phyloP scores from a whole-genome alignment of 257 asterid genomes.

The Nicotiana benthamiana region DNA sequence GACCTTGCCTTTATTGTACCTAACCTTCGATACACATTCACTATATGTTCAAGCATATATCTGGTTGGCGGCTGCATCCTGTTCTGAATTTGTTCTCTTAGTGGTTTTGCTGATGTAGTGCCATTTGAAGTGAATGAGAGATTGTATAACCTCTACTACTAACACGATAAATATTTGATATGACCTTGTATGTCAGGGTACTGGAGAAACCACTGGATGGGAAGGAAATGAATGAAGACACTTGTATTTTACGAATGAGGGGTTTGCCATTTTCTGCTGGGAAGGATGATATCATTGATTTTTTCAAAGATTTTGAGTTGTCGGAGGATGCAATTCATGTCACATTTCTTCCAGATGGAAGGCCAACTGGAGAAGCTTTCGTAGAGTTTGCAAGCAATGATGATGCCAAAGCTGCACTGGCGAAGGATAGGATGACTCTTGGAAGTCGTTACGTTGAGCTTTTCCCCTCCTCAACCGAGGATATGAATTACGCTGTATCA shows the following conservation, averaged over 20 bases:
- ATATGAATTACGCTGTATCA: slow-evolving; percentile 49
- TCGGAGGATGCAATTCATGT: slow-evolving; percentile 66
- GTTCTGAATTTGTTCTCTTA: not conserved
- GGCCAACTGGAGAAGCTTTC: slow-evolving; percentile 88
- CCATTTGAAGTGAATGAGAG: not conserved
- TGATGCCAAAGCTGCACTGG: slow-evolving; percentile 74
- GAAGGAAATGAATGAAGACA: slow-evolving; percentile 49
- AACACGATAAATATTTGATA: not conserved
- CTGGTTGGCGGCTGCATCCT: not conserved
- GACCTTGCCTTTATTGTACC: not conserved
- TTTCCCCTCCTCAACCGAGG: slow-evolving; percentile 59
- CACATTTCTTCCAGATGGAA: slow-evolving; percentile 48
- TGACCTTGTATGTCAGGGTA: slow-evolving; percentile 29
- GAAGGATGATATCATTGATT: slow-evolving; percentile 76
- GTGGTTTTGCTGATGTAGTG: not conserved
- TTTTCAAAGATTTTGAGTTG: slow-evolving; percentile 54
- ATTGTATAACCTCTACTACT: not conserved
- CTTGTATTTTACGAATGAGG: slow-evolving; percentile 63
- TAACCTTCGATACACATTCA: not conserved
- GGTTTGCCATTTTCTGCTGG: slow-evolving; percentile 89
- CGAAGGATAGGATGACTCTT: slow-evolving; percentile 86
- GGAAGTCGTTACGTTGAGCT: slow-evolving; percentile 85
- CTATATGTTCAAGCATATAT: not conserved
- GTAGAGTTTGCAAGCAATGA: slow-evolving; percentile 67
- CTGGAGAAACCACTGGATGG: slow-evolving; percentile 48